These are phyloP conservation scores for Aspergillus pseudoglaucus DNA, from an alignment of 2,329 filamentous ascomycete genomes.

Conservation along the genomic window DNA sequence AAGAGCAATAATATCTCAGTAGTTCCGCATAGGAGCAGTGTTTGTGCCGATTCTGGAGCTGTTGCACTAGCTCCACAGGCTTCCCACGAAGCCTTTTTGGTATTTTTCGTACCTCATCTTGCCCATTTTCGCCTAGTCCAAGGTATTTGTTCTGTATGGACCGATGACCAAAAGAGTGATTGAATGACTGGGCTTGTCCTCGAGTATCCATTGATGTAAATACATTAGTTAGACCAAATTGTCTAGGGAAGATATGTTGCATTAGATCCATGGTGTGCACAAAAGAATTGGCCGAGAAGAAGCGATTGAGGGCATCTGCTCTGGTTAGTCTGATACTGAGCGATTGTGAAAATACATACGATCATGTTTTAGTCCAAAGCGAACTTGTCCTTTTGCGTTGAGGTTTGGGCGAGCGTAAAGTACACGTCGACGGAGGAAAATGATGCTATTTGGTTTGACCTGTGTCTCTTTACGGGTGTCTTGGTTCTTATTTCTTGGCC, in stretches of 20 bases:
- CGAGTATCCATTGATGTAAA: slow-evolving; percentile 66
- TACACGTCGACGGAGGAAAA: slow-evolving; percentile 75
- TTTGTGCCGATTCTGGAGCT: slow-evolving; percentile 63
- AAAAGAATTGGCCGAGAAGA: slow-evolving; percentile 36
- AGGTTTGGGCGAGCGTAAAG: slow-evolving; percentile 72
- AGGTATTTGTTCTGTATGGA: slow-evolving; percentile 57
- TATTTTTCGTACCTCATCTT: slow-evolving; percentile 16
- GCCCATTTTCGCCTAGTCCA: slow-evolving; percentile 8
- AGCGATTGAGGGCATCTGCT: slow-evolving; percentile 75
- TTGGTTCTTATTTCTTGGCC: neutral
- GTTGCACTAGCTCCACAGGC: slow-evolving; percentile 53
- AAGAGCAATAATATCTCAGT: slow-evolving; percentile 73
- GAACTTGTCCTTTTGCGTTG: slow-evolving; percentile 60
- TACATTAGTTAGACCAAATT: slow-evolving; percentile 88
- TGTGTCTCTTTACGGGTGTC: slow-evolving; percentile 1
- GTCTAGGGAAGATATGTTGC: slow-evolving; percentile 89
- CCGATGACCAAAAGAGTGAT: slow-evolving; percentile 71
- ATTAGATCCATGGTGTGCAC: slow-evolving; percentile 63
- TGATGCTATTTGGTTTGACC: slow-evolving; percentile 51
- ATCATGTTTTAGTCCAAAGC: slow-evolving; percentile 71
- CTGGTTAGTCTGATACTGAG: neutral
- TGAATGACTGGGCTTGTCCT: slow-evolving; percentile 66
- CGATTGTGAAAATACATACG: slow-evolving; percentile 52
- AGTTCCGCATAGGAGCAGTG: slow-evolving; percentile 75
- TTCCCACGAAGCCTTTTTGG: slow-evolving; percentile 56